Conservation (phyloP, 306 rosid genomes). For the Prunus kanzakura region DNA sequence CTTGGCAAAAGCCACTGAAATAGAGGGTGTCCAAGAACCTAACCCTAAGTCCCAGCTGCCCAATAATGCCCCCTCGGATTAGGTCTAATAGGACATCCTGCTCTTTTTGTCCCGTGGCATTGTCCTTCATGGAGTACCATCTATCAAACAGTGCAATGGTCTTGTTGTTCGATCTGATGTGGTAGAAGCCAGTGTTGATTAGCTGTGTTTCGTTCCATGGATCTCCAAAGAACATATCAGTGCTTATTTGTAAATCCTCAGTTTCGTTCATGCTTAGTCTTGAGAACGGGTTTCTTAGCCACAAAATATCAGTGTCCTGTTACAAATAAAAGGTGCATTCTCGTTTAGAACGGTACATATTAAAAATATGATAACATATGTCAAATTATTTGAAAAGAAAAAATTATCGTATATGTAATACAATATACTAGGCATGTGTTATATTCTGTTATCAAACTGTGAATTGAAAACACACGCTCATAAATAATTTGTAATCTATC, state of each 20-base stretch:
- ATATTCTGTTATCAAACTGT: too few relatives aligned
- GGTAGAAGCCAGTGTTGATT: constrained; percentile 82
- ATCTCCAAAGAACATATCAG: constrained; percentile 41
- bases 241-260: constrained; percentile 68
- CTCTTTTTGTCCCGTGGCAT: constrained; percentile 53
- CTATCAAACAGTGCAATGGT: constrained; percentile 55
- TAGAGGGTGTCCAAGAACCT: constrained; percentile 65
- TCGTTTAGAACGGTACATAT: too few relatives aligned
- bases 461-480: too few relatives aligned
- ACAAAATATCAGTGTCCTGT: constrained; percentile 80
- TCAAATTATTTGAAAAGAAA: too few relatives aligned
- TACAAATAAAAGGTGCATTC: background rate
- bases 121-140: constrained; percentile 64
- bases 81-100: constrained; percentile 64
- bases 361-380: too few relatives aligned
- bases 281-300: constrained; percentile 74
- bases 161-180: constrained; percentile 54
- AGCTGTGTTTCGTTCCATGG: constrained; percentile 37
- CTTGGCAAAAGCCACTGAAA: constrained; percentile 84
- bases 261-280: constrained; percentile 49
- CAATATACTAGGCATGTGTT: too few relatives aligned
- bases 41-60: constrained; percentile 45
- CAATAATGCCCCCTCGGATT: constrained; percentile 31
- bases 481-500: too few relatives aligned
- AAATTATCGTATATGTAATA: too few relatives aligned